A percentile compares a stretch with the other conserved stretches of the same genome.
phyloP scores from a whole-genome alignment of 108 stramenopile genomes.

The Nannochloropsis oceanica region DNA sequence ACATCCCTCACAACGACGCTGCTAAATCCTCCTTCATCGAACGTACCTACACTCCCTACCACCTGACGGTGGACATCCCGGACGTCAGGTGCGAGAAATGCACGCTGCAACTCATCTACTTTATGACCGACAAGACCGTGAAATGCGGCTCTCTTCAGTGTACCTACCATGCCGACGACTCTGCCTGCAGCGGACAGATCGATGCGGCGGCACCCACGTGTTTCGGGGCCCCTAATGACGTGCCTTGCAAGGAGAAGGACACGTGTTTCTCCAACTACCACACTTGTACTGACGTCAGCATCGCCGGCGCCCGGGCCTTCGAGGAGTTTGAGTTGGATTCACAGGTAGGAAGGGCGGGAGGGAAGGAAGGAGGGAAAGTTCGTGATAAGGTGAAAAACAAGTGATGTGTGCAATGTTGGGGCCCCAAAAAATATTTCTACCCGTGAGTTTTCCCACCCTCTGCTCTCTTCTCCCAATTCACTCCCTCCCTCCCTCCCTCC shows the following conservation, averaged over 20 bases:
- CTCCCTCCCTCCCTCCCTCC: background rate
- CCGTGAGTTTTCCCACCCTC: background rate
- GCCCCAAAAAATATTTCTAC: no score
- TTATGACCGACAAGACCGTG: constrained; percentile 7
- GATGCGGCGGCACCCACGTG: background rate
- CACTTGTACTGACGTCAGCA: background rate
- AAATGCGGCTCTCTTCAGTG: background rate
- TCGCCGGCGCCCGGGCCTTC: background rate
- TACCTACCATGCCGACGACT: background rate
- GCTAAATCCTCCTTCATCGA: background rate
- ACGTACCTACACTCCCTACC: background rate
- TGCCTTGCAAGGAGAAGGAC: background rate
- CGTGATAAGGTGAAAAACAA: background rate
- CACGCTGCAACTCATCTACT: constrained; percentile 1
- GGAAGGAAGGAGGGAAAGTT: background rate
- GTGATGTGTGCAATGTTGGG: no score
- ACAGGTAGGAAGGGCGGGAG: background rate
- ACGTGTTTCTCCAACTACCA: constrained; percentile 10
- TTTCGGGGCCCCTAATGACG: background rate
- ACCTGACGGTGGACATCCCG: background rate
- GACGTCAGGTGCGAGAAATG: constrained; percentile 7
- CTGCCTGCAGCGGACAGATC: background rate
- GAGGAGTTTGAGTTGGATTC: background rate
- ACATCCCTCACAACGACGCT: constrained; percentile 6
- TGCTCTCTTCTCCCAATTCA: background rate